Evolutionary conservation across 1,284 basidiomycete genomes (phyloP), one percentile per base, ranked within the genome.

Genomic region (Heterobasidion parviporum): DNA sequence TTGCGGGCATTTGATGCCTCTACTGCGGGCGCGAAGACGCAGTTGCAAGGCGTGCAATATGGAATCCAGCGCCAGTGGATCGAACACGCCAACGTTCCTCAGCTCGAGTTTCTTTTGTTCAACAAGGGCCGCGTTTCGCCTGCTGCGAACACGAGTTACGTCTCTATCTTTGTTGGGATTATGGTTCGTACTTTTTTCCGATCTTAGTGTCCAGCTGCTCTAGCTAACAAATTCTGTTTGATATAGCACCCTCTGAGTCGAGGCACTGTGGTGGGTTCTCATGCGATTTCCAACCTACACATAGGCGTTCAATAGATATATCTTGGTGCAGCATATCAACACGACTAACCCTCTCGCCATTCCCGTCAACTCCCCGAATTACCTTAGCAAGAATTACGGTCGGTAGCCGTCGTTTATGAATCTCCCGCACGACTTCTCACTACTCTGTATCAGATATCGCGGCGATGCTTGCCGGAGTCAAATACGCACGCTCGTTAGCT

Each of bases 21-120:
- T 4, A 34, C 41, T 8, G 14, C 14, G 8, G 35, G n/a, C 14
- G 16, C 20, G 14, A 10, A 10, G 16, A 8, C 49, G 2, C 47
- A 52, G 26, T 14, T 53, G n/a, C 46, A 54, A 49, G 15, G 15
- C 20, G 47, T 52, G 8, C 55, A 59, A 35, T 45, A 53, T 20
- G 14, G 9, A 33, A 54, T 59, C 8, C 52, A 54, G 15, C 55
- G 55, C 20, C n/a, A 36, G 15, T 59, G 57, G 57, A 8, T 56
- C 32, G 8, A 41, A 10, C n/a, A 56, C 9, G 55, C 16, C 14
- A 50, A 18, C 15, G 55, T 59, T 5, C 52, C 55, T 10, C 34
- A 52, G 43, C 51, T 54, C 9, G 55, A 59, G 52, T 6, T 56
- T 5, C 48, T 59, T 20, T 18, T 47, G 26, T 56, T 34, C 12